phyloP scores from a whole-genome alignment of 2,329 filamentous ascomycete genomes.

The Periconia sp. region DNA sequence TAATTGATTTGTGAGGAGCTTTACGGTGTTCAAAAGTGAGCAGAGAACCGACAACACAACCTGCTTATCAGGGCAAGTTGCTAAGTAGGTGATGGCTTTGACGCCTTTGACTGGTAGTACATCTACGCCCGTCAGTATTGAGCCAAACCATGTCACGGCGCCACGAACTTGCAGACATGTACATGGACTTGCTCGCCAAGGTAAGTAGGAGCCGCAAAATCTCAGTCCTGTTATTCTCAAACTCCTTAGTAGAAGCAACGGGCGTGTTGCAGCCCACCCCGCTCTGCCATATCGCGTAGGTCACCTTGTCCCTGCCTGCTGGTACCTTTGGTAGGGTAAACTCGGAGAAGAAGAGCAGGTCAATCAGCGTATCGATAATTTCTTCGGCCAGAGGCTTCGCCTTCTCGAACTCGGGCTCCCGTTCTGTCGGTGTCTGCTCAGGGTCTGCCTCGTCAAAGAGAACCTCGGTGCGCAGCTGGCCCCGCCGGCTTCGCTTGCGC shows the following conservation, averaged over 20 bases:
- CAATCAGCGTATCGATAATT: conserved; percentile 85
- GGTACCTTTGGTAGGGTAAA: conserved; percentile 81
- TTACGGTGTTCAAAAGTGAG: conserved; percentile 89
- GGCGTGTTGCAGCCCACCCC: conserved; percentile 94
- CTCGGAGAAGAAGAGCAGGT: conserved; percentile 89
- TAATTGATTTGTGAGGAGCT: no score
- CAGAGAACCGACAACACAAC: conserved; percentile 88
- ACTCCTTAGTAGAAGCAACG: conserved; percentile 86
- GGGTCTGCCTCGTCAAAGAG: conserved; percentile 79
- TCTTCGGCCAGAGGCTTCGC: conserved; percentile 90
- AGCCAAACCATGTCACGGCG: background rate
- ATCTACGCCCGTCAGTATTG: conserved; percentile 42
- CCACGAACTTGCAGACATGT: conserved; percentile 74
- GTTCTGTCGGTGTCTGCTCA: conserved; percentile 52
- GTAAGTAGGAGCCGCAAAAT: conserved; percentile 85
- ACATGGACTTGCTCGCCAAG: conserved; percentile 90
- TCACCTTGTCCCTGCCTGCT: conserved; percentile 77
- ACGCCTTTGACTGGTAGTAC: conserved; percentile 82
- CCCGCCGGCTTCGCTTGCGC: conserved; percentile 62
- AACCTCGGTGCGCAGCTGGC: conserved; percentile 65
- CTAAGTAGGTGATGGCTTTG: conserved; percentile 85
- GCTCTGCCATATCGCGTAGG: conserved; percentile 96
- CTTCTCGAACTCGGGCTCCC: conserved; percentile 74
- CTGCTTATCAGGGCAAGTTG: conserved; percentile 87
- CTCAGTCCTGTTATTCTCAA: conserved; percentile 91